Conservation (phyloP, 129 eudicot species). For the Centrapalus pauciflorus region DNA sequence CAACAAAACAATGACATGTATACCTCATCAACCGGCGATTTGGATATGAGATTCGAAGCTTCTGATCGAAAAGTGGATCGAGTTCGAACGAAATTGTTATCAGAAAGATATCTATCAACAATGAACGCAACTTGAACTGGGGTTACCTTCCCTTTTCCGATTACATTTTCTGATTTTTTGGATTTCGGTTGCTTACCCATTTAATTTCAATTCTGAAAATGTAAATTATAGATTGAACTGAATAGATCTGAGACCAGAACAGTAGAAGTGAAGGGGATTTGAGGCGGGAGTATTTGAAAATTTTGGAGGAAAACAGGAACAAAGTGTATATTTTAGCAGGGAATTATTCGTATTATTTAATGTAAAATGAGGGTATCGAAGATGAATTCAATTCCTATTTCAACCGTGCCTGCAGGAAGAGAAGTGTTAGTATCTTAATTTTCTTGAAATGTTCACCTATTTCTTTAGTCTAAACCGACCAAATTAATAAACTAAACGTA, state of each 20-base stretch:
- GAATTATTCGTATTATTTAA: not conserved
- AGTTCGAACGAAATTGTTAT: constrained; percentile 45
- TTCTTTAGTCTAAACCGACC: no score
- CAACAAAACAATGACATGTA: not conserved
- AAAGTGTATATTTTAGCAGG: constrained; percentile 18
- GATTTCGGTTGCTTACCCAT: constrained; percentile 60
- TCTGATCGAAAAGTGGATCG: constrained; percentile 61
- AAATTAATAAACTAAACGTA: no score
- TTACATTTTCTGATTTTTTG: constrained; percentile 22
- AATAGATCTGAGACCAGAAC: not conserved
- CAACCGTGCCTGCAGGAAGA: no score
- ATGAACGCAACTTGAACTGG: constrained; percentile 83
- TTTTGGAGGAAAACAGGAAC: constrained; percentile 2
- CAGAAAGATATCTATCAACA: constrained; percentile 77
- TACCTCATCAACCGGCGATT: constrained; percentile 61
- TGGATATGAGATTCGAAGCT: constrained; percentile 59
- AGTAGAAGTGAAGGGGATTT: not conserved
- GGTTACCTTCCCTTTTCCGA: constrained; percentile 69
- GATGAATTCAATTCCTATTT: no score
- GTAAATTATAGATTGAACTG: not conserved
- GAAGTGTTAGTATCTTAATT: no score
- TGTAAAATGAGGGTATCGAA: no score
- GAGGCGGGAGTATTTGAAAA: constrained; percentile 43
- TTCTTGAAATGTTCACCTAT: no score
- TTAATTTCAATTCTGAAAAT: no score